Evolutionary conservation across 495 filamentous ascomycete genomes (phyloP).

Genomic region (Penicillium macrosclerotiorum): DNA sequence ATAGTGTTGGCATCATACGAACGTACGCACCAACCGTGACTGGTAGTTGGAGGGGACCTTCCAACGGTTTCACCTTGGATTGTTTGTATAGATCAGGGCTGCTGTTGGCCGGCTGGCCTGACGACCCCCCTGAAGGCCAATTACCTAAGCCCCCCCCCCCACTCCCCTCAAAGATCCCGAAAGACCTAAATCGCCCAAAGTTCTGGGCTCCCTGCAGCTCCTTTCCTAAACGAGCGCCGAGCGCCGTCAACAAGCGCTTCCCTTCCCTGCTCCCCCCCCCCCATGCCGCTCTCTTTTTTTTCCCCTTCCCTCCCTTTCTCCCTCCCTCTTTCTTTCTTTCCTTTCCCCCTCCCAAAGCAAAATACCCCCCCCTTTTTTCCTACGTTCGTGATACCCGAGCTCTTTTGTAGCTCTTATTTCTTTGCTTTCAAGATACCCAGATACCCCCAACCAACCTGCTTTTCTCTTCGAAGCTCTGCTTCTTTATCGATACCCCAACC

Average conservation of each 20-base stretch:
- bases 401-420: conserved; percentile 42
- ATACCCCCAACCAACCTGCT: conserved; percentile 36
- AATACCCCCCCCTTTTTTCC: conserved; percentile 26
- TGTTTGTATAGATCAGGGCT: too few species aligned
- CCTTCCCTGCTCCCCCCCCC: conserved; percentile 16
- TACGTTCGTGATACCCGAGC: conserved; percentile 50
- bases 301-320: conserved; percentile 29
- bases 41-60: too few species aligned
- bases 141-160: conserved; percentile 19
- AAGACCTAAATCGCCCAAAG: conserved; percentile 16
- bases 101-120: too few species aligned
- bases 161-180: too few species aligned
- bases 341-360: conserved; percentile 23
- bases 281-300: conserved; percentile 30
- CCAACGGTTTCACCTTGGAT: too few species aligned
- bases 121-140: not conserved
- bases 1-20: too few species aligned
- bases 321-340: conserved; percentile 25
- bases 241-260: conserved; percentile 26
- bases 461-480: conserved; percentile 29
- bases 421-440: conserved; percentile 38
- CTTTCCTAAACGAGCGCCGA: conserved; percentile 28
- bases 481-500: conserved; percentile 36
- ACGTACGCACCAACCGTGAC: too few species aligned
- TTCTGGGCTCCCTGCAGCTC: conserved; percentile 45